Evolutionary conservation across 106 monocot genomes (phyloP), one percentile per base, ranked within the genome.

Genomic region (Dendrobium nobile): DNA sequence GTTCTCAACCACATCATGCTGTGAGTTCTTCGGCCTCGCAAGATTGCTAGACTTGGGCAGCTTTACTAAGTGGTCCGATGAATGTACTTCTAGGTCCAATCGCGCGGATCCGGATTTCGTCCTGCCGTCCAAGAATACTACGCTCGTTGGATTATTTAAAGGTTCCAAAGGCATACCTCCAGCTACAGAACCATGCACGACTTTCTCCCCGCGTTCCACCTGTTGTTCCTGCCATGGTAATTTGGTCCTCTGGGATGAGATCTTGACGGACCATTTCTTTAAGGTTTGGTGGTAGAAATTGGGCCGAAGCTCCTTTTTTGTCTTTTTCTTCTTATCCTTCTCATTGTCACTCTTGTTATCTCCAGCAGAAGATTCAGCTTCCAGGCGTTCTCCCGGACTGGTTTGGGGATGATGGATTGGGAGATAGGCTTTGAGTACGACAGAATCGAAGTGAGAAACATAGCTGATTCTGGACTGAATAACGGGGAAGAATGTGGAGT

Each of bases 181-280:
- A n/a, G 47, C 55, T 2, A 4, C 2, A 43, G 18, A 37, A 45
- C 17, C 43, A 16, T 65, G 33, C 4, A 7, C 6, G 26, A 0
- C 77, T 7, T 33, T 41, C 33, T 65, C 67, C 58, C 54, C 45
- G 42, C 51, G 76, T 13, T 22, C 79, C 2, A 26, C 9, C 15
- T 40, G 41, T 54, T 85, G 13, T 77, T 85, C 72, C 72, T 94
- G 84, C 94, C 91, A 94, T 45, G 94, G 94, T 41, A 89, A 84
- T 55, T 48, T 80, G 41, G 89, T 56, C 78, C 94, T 88, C 74
- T 82, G 81, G 18, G 94, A 94, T 5, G 87, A 54, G 65, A 86
- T 78, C 65, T 77, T 86, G 2, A 70, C 82, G 19, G 94, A 94
- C 94, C 94, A 94, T 7, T 88, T 80, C 77, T 85, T 61, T 22